phyloP scores from a whole-genome alignment of 2,329 filamentous ascomycete species.

The Ilyonectria mors-panacis region DNA sequence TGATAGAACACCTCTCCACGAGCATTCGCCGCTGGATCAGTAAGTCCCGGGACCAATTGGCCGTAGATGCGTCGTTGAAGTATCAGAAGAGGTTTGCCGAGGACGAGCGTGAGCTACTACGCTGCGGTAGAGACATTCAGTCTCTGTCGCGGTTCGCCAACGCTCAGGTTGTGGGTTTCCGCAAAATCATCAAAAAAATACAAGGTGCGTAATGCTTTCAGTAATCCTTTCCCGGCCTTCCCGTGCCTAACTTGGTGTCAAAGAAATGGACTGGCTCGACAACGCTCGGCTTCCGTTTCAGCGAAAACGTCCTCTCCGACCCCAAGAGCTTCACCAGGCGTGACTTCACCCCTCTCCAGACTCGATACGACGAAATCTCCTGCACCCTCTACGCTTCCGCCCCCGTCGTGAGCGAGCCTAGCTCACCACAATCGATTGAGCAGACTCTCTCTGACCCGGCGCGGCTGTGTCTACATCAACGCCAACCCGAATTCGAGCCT shows the following conservation, averaged over 20 bases:
- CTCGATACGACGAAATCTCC: slow-evolving; percentile 66
- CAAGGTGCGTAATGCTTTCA: slow-evolving; percentile 56
- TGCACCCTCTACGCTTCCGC: slow-evolving; percentile 62
- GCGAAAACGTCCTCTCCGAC: slow-evolving; percentile 74
- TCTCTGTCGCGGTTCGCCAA: slow-evolving; percentile 79
- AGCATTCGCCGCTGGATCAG: slow-evolving; percentile 64
- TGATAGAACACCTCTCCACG: slow-evolving; percentile 63
- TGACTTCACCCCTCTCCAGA: slow-evolving; percentile 69
- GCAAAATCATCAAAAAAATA: slow-evolving; percentile 91
- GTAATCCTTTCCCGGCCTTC: not conserved
- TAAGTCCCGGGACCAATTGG: slow-evolving; percentile 51
- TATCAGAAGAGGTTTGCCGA: slow-evolving; percentile 67
- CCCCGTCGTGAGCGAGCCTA: slow-evolving; percentile 57
- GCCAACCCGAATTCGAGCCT: slow-evolving; percentile 50
- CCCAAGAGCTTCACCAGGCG: slow-evolving; percentile 80
- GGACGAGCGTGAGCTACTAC: slow-evolving; percentile 67
- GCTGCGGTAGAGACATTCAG: slow-evolving; percentile 79
- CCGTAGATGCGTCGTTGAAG: slow-evolving; percentile 57
- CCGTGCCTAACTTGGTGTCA: not conserved
- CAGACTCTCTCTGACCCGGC: slow-evolving; percentile 39
- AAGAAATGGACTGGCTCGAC: slow-evolving; percentile 87
- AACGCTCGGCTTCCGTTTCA: slow-evolving; percentile 75
- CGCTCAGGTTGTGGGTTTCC: slow-evolving; percentile 82
- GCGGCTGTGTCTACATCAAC: slow-evolving; percentile 48
- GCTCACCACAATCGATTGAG: slow-evolving; percentile 53